Base-by-base conservation (phyloP, 148 eudicot genomes). In the Rhododendron ferrugineum region DNA sequence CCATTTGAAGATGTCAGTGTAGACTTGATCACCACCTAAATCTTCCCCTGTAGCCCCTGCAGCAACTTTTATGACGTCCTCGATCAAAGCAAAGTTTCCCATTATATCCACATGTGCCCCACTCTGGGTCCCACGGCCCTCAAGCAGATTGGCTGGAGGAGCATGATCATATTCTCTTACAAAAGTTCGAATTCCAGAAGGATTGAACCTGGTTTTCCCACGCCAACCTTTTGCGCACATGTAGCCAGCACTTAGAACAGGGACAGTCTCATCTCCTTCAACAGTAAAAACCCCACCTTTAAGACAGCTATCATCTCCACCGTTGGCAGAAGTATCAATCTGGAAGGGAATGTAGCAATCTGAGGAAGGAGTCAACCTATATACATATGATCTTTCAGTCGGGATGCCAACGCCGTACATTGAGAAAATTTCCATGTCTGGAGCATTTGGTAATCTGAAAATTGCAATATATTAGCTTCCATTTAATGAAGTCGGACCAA, bases 221-320 rank as follows among this genome's bases (percentile, higher is more conserved):
- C 99, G 98, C 99, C 99, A 97, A 28, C 96, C 98, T 88, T 93
- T 97, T 56, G 98, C 99, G 79, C 94, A 92, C 99, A 96, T 96
- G 88, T 86, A 96, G 13, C 99, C 99, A 22, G 99, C 88, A 87
- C 99, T 96, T 85, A 96, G 85, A 58, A 89, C 93, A 9, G 99
- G 99, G 28, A 97, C 98, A 6, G 99, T 97, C 84, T 97, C 99
- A 60, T 97, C 99, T 44, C 99, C 99, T 28, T 97, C 95, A 0
- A 91, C 93, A 5, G 91, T 89, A 79, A 84, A 92, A 46, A 97
- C 95, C 26, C 99, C 99, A 49, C 90, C 96, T 81, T 87, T 90
- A 81, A 96, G 87, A 87, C 92, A 90, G 78, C 89, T 83, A 81
- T 87, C 89, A 22, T 88, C 89, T 36, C 72, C 91, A 49, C 84